Evolutionary conservation across 805 yeast genomes (phyloP).

Genomic region (Myxozyma melibiosi): DNA sequence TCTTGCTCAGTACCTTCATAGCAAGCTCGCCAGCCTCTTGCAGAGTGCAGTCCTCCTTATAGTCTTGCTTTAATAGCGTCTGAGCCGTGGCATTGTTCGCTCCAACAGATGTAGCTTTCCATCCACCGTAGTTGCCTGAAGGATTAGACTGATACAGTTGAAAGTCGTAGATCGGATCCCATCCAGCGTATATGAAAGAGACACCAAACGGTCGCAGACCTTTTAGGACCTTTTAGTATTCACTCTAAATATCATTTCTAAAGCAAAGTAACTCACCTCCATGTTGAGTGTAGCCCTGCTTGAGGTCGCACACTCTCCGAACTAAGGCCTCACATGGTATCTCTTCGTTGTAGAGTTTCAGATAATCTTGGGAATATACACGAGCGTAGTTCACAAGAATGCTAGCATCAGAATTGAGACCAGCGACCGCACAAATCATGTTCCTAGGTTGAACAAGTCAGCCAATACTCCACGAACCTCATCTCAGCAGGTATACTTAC

Average conservation of each 20-base stretch:
- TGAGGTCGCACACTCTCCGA: slow-evolving; percentile 84
- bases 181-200: slow-evolving; percentile 90
- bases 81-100: slow-evolving; percentile 96
- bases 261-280: slow-evolving; percentile 56
- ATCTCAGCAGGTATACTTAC: slow-evolving; percentile 38
- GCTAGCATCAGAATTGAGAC: slow-evolving; percentile 95
- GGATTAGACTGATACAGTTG: slow-evolving; percentile 96
- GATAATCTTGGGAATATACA: slow-evolving; percentile 76
- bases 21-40: slow-evolving; percentile 83
- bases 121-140: slow-evolving; percentile 95
- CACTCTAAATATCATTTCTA: background rate
- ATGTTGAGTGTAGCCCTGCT: slow-evolving; percentile 97
- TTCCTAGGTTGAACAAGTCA: slow-evolving; percentile 43
- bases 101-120: slow-evolving; percentile 98
- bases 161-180: slow-evolving; percentile 81
- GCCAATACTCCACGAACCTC: background rate
- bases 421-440: slow-evolving; percentile 93
- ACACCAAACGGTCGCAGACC: slow-evolving; percentile 97
- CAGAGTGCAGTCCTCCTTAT: slow-evolving; percentile 70
- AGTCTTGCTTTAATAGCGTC: slow-evolving; percentile 92
- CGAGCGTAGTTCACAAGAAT: slow-evolving; percentile 88
- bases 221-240: background rate
- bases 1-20: slow-evolving; percentile 86
- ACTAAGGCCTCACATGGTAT: slow-evolving; percentile 93
- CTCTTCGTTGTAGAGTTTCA: slow-evolving; percentile 85